phyloP scores from a whole-genome alignment of 2,329 filamentous ascomycete genomes.

The Karstenula rhodostoma region DNA sequence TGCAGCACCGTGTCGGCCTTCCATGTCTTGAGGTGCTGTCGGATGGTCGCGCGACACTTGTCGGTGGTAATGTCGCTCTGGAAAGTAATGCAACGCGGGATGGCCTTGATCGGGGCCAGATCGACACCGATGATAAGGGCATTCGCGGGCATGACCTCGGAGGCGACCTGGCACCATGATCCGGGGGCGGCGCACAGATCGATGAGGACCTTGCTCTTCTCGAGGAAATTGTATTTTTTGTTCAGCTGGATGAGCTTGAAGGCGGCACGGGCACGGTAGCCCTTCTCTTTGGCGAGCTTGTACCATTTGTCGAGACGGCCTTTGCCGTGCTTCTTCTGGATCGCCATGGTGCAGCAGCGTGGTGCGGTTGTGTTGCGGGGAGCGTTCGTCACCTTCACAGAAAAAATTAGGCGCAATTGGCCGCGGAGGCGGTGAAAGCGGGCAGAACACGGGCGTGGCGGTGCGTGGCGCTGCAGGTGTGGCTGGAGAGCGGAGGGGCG shows the following conservation, averaged over 20 bases:
- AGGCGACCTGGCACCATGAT: conserved; percentile 38
- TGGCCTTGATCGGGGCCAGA: conserved; percentile 92
- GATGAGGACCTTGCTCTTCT: conserved; percentile 93
- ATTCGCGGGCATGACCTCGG: conserved; percentile 79
- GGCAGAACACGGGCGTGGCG: conserved; percentile 12
- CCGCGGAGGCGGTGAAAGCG: conserved; percentile 1
- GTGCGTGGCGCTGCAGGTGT: conserved; percentile 7
- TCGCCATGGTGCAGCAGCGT: conserved; percentile 72
- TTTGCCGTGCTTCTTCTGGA: conserved; percentile 99
- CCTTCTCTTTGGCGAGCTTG: conserved; percentile 97
- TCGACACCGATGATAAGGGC: conserved; percentile 95
- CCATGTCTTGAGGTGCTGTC: conserved; percentile 91
- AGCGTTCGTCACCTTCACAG: conserved; percentile 1
- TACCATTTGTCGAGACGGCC: conserved; percentile 99
- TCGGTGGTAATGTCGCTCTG: conserved; percentile 98
- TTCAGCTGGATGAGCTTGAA: conserved; percentile 99
- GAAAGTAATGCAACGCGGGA: conserved; percentile 92
- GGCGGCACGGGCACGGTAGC: conserved; percentile 91
- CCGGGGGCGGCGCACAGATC: conserved; percentile 98
- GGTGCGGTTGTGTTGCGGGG: conserved; percentile 26
- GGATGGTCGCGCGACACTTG: conserved; percentile 89
- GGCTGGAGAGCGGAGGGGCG: conserved; percentile 6
- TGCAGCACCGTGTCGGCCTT: conserved; percentile 96
- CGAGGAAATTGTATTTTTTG: conserved; percentile 98
- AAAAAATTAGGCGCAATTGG: conserved; percentile 7